Base-by-base conservation (phyloP, 768 basidiomycete species). In the Pulveroboletus sp. region DNA sequence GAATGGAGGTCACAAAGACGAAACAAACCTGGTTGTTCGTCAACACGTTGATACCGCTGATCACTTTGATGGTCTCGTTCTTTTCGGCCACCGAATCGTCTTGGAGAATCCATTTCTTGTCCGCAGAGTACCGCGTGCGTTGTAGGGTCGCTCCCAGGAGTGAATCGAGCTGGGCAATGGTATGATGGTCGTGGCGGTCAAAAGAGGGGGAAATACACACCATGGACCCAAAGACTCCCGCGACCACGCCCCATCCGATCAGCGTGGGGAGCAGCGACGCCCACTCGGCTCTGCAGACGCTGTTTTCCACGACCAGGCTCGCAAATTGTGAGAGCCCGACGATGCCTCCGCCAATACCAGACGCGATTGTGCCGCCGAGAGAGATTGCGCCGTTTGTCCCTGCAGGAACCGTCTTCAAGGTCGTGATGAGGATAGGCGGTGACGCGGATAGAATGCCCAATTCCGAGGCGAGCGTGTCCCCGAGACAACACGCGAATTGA, bases 361-460 rank as follows among this genome's bases (percentile, higher is more conserved):
- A 91, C 8, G 85, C 84, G 14, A 80, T 55, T 3, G 90, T 89
- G 14, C 94, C 94, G 36, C 80, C 77, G 3, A 78, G 47, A 6
- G 90, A 88, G 50, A 97, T 78, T 1, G 78, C 94, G 4, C 94
- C 94, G 59, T 97, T 97, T 10, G 94, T 97, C 3, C 94, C 94
- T 2, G 85, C 84, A 2, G 93, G 93, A 0, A 93, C 90, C 1
- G 69, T 56, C 55, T 76, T 77, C 45, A 86, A 66, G 5, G 88
- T 93, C 5, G 92, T 94, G 57, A 97, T 79, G 29, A 95, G 79
- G 40, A 83, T 62, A 29, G 94, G 90, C 4, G 75, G 75, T 13
- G 78, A 72, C 32, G 63, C 64, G 21, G 92, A 87, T 36, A 97
- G 75, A 54, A 97, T 93, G 29, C 94, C 94, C 20, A 97, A 77